These are phyloP conservation scores for Combretum micranthum DNA, from an alignment of 345 rosid species.

Conservation along the genomic window DNA sequence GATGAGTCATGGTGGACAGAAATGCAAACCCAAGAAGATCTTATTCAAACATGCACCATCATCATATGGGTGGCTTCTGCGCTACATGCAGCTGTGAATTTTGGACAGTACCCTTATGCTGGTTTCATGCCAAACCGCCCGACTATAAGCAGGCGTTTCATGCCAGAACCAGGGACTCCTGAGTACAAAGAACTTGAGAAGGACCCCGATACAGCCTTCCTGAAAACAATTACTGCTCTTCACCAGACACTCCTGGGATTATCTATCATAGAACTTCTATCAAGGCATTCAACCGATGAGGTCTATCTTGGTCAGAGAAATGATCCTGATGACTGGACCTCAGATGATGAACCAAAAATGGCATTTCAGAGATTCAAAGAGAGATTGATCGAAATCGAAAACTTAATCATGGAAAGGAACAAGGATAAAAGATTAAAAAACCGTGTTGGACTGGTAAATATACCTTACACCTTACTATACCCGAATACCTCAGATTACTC, in stretches of 20 bases:
- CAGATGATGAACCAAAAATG: constrained; percentile 49
- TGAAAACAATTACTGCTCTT: constrained; percentile 81
- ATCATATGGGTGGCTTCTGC: constrained; percentile 84
- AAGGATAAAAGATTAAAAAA: constrained; percentile 46
- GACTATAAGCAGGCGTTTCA: constrained; percentile 64
- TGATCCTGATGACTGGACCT: constrained; percentile 44
- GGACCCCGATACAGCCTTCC: constrained; percentile 45
- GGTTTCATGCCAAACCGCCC: constrained; percentile 85
- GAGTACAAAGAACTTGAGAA: constrained; percentile 49
- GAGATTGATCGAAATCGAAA: constrained; percentile 43
- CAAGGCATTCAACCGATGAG: constrained; percentile 69
- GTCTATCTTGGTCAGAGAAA: constrained; percentile 75
- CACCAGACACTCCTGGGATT: constrained; percentile 64
- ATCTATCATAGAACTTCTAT: constrained; percentile 63
- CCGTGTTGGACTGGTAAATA: constrained; percentile 52
- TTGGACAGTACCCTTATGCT: constrained; percentile 84
- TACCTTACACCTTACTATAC: constrained; percentile 62
- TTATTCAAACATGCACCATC: constrained; percentile 52
- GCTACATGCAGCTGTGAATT: constrained; percentile 80
- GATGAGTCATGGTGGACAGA: constrained; percentile 68
- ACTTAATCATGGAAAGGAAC: constrained; percentile 42
- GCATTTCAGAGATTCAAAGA: constrained; percentile 52
- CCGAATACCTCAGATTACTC: constrained; percentile 22
- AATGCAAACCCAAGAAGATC: constrained; percentile 46
- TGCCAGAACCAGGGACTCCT: constrained; percentile 70